A percentile compares a stretch with the other conserved stretches of the same genome.
These are phyloP conservation scores for Gastrolobium villosum DNA, from an alignment of 306 rosid species.

Conservation along the genomic window DNA sequence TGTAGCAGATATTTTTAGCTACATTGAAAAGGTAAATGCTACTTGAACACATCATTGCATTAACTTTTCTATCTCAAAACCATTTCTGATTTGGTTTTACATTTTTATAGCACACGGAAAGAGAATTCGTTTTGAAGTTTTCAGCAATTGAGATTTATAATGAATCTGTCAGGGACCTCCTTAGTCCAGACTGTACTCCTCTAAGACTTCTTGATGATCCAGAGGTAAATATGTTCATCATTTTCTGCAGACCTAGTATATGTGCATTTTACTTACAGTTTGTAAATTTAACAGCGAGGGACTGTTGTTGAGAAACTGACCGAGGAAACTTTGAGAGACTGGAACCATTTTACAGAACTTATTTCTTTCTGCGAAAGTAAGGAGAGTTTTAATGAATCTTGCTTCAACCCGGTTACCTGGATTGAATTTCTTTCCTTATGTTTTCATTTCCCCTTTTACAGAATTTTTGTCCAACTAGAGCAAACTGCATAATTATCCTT, in stretches of 20 bases:
- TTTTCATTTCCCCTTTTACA: not conserved
- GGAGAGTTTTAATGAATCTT: conserved; percentile 46
- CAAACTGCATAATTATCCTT: conserved; percentile 36
- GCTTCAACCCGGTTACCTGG: conserved; percentile 27
- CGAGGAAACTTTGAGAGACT: conserved; percentile 83
- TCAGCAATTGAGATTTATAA: conserved; percentile 98
- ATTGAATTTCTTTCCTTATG: conserved; percentile 21
- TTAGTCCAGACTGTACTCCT: conserved; percentile 80
- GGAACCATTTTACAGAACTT: conserved; percentile 90
- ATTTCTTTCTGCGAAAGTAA: conserved; percentile 88
- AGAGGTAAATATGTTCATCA: conserved; percentile 71
- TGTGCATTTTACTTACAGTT: conserved; percentile 47
- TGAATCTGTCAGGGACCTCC: conserved; percentile 98
- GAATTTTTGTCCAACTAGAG: not conserved
- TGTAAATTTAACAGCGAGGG: conserved; percentile 77
- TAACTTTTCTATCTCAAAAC: conserved; percentile 41
- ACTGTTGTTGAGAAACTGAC: conserved; percentile 91
- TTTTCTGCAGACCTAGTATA: conserved; percentile 33
- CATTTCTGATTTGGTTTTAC: conserved; percentile 45
- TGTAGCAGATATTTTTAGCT: conserved; percentile 79
- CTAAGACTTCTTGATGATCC: conserved; percentile 99
- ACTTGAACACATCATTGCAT: conserved; percentile 11
- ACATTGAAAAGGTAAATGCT: conserved; percentile 71
- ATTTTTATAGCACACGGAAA: conserved; percentile 75
- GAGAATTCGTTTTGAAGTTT: conserved; percentile 83